phyloP scores from a whole-genome alignment of 225 moss, liverwort and hornwort species.

The Ulota crispa region DNA sequence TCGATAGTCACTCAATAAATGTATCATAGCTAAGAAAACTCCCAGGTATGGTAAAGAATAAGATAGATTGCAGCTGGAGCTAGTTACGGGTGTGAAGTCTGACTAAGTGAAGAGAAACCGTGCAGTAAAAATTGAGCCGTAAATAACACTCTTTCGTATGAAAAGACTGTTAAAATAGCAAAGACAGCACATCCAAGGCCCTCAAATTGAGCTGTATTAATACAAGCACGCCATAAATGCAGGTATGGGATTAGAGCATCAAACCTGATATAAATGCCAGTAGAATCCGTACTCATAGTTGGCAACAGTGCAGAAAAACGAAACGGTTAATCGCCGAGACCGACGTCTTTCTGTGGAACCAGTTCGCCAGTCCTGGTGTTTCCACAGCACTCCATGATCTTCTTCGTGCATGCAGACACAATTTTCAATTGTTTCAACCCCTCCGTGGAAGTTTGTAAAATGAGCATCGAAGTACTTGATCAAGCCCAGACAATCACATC shows the following conservation, averaged over 20 bases:
- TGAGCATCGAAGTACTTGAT: constrained; percentile 66
- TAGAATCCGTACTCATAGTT: constrained; percentile 87
- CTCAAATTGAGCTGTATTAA: not conserved
- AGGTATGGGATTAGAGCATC: not conserved
- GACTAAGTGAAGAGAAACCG: not conserved
- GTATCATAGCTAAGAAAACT: not conserved
- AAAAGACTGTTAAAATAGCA: not conserved
- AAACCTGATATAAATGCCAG: constrained; percentile 87
- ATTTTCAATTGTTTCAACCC: constrained; percentile 74
- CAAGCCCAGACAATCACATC: constrained; percentile 49
- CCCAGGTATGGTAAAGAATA: constrained; percentile 5
- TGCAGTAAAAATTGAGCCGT: not conserved
- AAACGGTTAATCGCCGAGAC: constrained; percentile 71
- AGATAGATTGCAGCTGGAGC: not conserved
- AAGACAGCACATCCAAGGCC: not conserved
- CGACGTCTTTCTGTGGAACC: constrained; percentile 76
- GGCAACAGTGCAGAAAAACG: constrained; percentile 85
- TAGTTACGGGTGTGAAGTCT: not conserved
- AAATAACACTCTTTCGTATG: not conserved
- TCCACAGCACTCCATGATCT: constrained; percentile 81
- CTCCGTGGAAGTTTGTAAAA: constrained; percentile 77
- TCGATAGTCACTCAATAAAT: not conserved
- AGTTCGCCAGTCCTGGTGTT: constrained; percentile 83
- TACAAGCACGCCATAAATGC: not conserved
- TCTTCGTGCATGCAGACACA: constrained; percentile 91